Percentiles rank a stretch among this genome's conserved stretches.
These are phyloP conservation scores for Lolium perenne DNA, from an alignment of 176 grass and related monocot species.

Conservation along the genomic window DNA sequence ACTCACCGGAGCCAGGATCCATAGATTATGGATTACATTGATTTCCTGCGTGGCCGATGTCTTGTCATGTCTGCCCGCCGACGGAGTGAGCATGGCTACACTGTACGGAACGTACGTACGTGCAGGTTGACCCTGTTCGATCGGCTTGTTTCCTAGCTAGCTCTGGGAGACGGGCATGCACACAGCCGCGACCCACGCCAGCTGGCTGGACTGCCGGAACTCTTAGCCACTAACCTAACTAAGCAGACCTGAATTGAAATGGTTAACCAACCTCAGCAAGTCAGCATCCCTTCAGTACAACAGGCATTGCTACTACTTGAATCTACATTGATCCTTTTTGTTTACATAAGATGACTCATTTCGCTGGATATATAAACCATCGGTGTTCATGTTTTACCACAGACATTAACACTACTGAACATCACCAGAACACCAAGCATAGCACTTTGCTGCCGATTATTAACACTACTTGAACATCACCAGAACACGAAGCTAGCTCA, in stretches of 20 bases:
- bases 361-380: neutral
- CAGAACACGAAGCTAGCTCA: too few relatives aligned
- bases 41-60: neutral
- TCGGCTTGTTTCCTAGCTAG: neutral
- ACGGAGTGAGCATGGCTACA: conserved; percentile 2
- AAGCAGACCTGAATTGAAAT: neutral
- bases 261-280: neutral
- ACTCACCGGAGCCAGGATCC: neutral
- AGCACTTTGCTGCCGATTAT: too few relatives aligned
- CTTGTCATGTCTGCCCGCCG: neutral
- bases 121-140: neutral
- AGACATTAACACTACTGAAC: too few relatives aligned
- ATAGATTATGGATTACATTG: neutral
- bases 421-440: too few relatives aligned
- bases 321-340: too few relatives aligned
- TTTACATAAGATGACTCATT: neutral
- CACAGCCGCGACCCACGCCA: neutral
- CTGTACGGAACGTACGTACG: neutral
- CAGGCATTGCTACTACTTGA: too few relatives aligned
- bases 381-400: too few relatives aligned
- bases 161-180: too few relatives aligned
- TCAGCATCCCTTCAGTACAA: too few relatives aligned
- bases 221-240: neutral
- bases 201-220: neutral
- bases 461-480: too few relatives aligned